Evolutionary conservation across 495 filamentous ascomycete genomes (phyloP).

Genomic region (Glutinoglossum americanum): DNA sequence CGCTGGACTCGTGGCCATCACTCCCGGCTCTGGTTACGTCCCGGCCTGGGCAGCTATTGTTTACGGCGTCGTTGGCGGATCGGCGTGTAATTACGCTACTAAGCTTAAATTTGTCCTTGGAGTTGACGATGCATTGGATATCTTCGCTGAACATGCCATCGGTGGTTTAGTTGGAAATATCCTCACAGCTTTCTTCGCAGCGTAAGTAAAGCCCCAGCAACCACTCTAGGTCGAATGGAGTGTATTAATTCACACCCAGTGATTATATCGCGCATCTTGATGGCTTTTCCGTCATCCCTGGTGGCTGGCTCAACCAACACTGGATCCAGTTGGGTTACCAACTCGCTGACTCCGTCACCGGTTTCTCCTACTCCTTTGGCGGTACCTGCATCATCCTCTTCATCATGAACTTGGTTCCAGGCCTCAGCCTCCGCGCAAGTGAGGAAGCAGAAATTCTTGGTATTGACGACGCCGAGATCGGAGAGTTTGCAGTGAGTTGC

Average conservation of each 20-base stretch:
- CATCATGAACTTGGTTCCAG: constrained; percentile 69
- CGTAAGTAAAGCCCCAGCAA: constrained; percentile 26
- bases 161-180: constrained; percentile 83
- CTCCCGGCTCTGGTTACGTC: constrained; percentile 79
- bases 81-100: constrained; percentile 83
- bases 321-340: constrained; percentile 81
- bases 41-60: constrained; percentile 82
- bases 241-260: constrained; percentile 17
- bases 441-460: constrained; percentile 81
- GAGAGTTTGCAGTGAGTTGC: constrained; percentile 64
- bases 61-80: constrained; percentile 66
- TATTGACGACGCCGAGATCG: constrained; percentile 89
- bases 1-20: constrained; percentile 81
- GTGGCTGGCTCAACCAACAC: constrained; percentile 81
- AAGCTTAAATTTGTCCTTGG: constrained; percentile 82
- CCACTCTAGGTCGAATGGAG: not conserved
- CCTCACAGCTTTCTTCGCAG: constrained; percentile 76
- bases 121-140: constrained; percentile 82
- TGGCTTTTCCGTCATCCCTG: constrained; percentile 42
- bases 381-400: constrained; percentile 75
- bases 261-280: constrained; percentile 86
- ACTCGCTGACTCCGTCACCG: constrained; percentile 66
- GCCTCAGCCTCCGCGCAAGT: constrained; percentile 52
- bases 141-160: constrained; percentile 79
- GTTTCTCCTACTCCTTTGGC: constrained; percentile 69